phyloP scores from a whole-genome alignment of 2,329 filamentous ascomycete genomes.

The Xylariaceae sp. region DNA sequence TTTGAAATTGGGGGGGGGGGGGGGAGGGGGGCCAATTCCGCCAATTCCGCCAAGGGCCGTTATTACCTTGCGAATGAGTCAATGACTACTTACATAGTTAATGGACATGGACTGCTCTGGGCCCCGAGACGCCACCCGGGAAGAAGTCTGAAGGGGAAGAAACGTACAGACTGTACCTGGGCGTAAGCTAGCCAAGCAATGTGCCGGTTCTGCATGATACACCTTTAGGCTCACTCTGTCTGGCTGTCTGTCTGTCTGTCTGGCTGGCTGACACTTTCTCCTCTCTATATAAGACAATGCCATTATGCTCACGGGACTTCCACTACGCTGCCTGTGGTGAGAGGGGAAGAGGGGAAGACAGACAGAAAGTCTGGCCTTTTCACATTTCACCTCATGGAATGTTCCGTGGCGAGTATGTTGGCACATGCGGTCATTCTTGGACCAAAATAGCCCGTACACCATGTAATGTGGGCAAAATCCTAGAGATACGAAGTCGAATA shows the following conservation, averaged over 20 bases:
- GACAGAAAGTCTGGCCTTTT: no score
- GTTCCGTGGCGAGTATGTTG: no score
- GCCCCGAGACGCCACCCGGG: slow-evolving; percentile 8
- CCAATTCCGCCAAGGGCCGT: slow-evolving; percentile 3
- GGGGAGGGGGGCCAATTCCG: no score
- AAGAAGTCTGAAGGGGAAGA: neutral
- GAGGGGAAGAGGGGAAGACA: no score
- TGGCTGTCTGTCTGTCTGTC: neutral
- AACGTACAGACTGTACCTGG: neutral
- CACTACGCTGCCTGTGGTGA: no score
- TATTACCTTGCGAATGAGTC: neutral
- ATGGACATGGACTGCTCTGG: slow-evolving; percentile 4
- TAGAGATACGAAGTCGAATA: no score
- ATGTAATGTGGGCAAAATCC: no score
- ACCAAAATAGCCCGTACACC: no score
- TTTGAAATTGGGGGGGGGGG: neutral
- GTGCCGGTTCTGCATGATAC: neutral
- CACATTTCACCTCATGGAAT: no score
- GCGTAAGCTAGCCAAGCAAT: slow-evolving; percentile 7
- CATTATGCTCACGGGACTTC: no score
- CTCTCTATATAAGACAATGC: no score
- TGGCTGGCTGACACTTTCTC: neutral
- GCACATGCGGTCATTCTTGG: no score
- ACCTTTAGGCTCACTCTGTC: neutral
- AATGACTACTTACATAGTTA: neutral